Evolutionary conservation across 2,329 filamentous ascomycete genomes (phyloP), one percentile per base, ranked within the genome.

Genomic region (Salinomyces thailandicus): DNA sequence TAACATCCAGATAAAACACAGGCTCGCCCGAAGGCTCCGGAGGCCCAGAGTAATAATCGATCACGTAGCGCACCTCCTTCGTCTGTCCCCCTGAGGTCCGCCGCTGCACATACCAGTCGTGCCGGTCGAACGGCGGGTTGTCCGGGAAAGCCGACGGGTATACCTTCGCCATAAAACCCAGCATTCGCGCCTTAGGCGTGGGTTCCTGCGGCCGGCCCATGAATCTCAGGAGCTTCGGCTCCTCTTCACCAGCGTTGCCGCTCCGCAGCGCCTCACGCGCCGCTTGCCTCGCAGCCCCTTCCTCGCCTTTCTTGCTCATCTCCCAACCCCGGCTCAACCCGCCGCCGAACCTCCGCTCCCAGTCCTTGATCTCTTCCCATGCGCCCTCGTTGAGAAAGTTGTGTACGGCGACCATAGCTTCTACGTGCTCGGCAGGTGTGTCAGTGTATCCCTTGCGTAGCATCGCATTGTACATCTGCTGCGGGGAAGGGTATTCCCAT

Each of bases 401-500:
- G 69, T 98, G 91, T 8, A 96, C 85, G 0, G 85, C 82, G 5
- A 98, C 91, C 91, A 98, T 98, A 54, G 81, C 79, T 62, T 95
- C 87, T 11, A 98, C 87, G 3, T 87, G 86, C 14, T 89, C 91
- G 37, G 85, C 75, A 38, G 93, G 87, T 0, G 91, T 96, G 58
- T 96, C 87, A 1, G 82, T 86, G 62, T 95, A 91, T 40, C 91
- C 91, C 63, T 98, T 98, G 46, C 91, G 81, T 43, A 96, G 67
- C 64, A 98, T 81, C 5, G 91, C 91, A 55, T 98, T 96, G 71
- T 96, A 98, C 91, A 98, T 98, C 63, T 98, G 91, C 66, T 98
- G 91, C 0, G 91, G 89, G 0, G 86, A 95, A 0, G 91, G 91
- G 58, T 98, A 98, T 62, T 96, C 91, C 91, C 91, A 98, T 53